These are phyloP conservation scores for Pichia sp. DNA, from an alignment of 1,139 yeast genomes.

Conservation along the genomic window DNA sequence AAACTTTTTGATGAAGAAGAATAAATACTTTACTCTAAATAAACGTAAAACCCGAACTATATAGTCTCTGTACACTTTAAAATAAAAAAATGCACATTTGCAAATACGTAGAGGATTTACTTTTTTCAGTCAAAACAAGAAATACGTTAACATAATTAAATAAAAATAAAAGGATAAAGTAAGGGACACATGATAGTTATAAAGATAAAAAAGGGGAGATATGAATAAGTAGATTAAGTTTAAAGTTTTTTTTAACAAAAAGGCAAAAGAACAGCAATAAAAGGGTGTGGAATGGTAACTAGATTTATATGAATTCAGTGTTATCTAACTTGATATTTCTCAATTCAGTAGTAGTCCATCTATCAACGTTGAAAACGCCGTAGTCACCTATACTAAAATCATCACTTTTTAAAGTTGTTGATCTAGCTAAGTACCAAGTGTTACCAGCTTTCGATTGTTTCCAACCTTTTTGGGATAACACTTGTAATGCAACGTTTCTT, in stretches of 20 bases:
- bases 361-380: constrained; percentile 40
- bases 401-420: constrained; percentile 36
- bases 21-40: not conserved
- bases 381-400: constrained; percentile 40
- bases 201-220: too few species aligned
- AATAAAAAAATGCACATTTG: too few species aligned
- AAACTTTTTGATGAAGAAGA: constrained; percentile 30
- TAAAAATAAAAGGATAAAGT: too few species aligned
- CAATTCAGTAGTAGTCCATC: constrained; percentile 36
- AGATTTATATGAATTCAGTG: constrained; percentile 17
- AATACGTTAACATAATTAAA: too few species aligned
- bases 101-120: too few species aligned
- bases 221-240: too few species aligned
- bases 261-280: not conserved
- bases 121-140: too few species aligned
- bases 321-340: constrained; percentile 28
- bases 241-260: not conserved
- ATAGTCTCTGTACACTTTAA: too few species aligned
- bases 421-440: constrained; percentile 41
- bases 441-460: constrained; percentile 27
- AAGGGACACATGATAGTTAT: too few species aligned
- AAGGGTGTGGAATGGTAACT: not conserved
- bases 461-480: constrained; percentile 38
- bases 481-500: constrained; percentile 33
- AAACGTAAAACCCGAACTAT: too few species aligned